Evolutionary conservation across 768 basidiomycete genomes (phyloP), one percentile per base, ranked within the genome.

Genomic region (Rhizopogon vesiculosus): DNA sequence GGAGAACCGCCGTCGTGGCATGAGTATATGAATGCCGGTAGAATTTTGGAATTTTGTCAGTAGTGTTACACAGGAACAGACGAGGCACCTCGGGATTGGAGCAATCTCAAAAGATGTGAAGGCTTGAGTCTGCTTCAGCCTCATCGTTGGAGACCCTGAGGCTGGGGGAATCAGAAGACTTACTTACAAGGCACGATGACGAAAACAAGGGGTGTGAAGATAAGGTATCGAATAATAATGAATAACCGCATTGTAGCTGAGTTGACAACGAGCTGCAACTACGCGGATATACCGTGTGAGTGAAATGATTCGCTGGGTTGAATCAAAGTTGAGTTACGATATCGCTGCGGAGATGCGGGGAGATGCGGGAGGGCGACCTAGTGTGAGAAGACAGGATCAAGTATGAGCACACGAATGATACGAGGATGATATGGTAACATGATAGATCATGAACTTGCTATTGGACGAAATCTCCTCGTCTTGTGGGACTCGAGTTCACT

Each of bases 271-370:
- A 8, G 7, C 35, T 8, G 33, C 13, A 35, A 48, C 19, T 48
- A 49, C 48, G 48, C 48, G 48, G 48, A 49, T 18, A 38, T 49
- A 46, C 18, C 33, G 40, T 33, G 40, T 33, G 51, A 45, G 22
- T 35, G 40, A 40, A 35, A 53, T 40, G 5, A 15, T 8, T 61
- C 64, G 63, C 65, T 59, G 60, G 57, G 61, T 55, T 61, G 60
- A 29, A 42, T 56, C 28, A 52, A 57, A 45, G 61, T 55, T 61
- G 56, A 7, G 39, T 53, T 19, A 53, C 52, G 52, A 53, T 45
- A 51, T 41, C 31, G 39, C 29, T 45, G 15, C n/a, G 56, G 7
- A 61, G 48, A 64, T 68, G 66, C 65, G 66, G 42, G 42, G 66
- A 69, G 59, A 61, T 60, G 59, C 58, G 53, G 45, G 55, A 55